Conservation (phyloP, 139 green algal species). For the Auxenochlorella protothecoides region DNA sequence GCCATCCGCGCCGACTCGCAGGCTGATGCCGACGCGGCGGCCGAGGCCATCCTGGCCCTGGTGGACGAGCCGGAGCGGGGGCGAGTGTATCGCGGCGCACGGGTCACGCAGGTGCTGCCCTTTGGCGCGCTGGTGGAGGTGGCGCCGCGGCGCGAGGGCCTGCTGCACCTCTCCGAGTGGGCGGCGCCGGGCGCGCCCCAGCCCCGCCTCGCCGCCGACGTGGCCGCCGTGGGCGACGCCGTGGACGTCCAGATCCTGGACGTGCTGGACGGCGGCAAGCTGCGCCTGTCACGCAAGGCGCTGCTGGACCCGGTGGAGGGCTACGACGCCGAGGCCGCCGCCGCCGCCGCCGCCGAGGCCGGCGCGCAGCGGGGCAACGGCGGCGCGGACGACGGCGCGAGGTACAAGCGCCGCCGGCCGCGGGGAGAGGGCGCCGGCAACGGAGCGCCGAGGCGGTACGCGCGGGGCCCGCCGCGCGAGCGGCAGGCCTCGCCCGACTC, state of each 20-base stretch:
- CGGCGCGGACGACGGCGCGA: too few relatives aligned
- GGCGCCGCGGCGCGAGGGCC: conserved; percentile 30
- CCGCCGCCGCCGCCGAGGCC: not conserved
- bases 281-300: conserved; percentile 33
- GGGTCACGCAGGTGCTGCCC: conserved; percentile 24
- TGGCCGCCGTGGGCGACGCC: conserved; percentile 44
- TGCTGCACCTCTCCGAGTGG: conserved; percentile 69
- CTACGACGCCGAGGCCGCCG: not conserved
- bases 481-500: too few relatives aligned
- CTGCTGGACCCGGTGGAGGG: conserved; percentile 11
- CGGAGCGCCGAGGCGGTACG: too few relatives aligned
- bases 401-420: too few relatives aligned
- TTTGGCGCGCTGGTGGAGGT: conserved; percentile 63
- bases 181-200: conserved; percentile 10
- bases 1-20: too few relatives aligned
- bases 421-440: too few relatives aligned
- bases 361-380: not conserved
- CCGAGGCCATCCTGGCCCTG: not conserved
- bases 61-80: conserved; percentile 29
- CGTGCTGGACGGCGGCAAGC: conserved; percentile 26
- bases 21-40: not conserved
- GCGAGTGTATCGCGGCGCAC: conserved; percentile 15
- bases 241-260: conserved; percentile 77
- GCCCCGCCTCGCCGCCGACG: conserved; percentile 29
- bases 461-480: too few relatives aligned